Conservation (phyloP, 805 yeast genomes). For the Candida tibetensis region DNA sequence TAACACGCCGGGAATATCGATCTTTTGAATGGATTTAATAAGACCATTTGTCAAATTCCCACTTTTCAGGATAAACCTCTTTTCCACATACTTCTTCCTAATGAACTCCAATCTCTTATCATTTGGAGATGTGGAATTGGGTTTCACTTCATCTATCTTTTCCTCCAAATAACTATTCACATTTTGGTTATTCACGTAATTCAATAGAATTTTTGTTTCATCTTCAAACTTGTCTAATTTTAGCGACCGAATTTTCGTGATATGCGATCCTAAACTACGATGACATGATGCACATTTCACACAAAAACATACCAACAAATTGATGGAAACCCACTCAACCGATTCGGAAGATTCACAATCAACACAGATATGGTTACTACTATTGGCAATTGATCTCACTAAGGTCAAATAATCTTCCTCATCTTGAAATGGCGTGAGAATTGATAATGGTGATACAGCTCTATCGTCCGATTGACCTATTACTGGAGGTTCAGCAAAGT, state of each 20-base stretch:
- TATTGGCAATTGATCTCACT: constrained; percentile 40
- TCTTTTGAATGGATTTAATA: constrained; percentile 52
- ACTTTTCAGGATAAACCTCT: constrained; percentile 37
- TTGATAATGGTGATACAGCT: constrained; percentile 32
- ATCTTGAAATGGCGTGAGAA: constrained; percentile 15
- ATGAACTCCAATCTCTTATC: constrained; percentile 58
- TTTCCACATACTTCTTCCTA: constrained; percentile 59
- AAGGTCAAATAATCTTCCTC: constrained; percentile 29
- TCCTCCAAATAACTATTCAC: constrained; percentile 66
- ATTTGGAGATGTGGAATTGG: constrained; percentile 34
- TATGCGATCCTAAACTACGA: constrained; percentile 77
- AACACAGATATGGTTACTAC: constrained; percentile 66
- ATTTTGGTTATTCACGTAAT: constrained; percentile 47
- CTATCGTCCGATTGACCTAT: constrained; percentile 7
- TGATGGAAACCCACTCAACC: constrained; percentile 88
- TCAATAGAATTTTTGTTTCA: constrained; percentile 58
- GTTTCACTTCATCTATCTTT: constrained; percentile 16
- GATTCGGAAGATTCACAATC: constrained; percentile 68
- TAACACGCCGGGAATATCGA: constrained; percentile 45
- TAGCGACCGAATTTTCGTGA: constrained; percentile 74
- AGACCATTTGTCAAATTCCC: constrained; percentile 33
- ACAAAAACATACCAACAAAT: constrained; percentile 69
- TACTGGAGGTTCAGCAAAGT: constrained; percentile 4
- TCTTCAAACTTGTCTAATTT: constrained; percentile 66
- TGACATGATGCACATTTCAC: constrained; percentile 88